phyloP scores from a whole-genome alignment of 805 yeast genomes.

The Candida glaebosa region DNA sequence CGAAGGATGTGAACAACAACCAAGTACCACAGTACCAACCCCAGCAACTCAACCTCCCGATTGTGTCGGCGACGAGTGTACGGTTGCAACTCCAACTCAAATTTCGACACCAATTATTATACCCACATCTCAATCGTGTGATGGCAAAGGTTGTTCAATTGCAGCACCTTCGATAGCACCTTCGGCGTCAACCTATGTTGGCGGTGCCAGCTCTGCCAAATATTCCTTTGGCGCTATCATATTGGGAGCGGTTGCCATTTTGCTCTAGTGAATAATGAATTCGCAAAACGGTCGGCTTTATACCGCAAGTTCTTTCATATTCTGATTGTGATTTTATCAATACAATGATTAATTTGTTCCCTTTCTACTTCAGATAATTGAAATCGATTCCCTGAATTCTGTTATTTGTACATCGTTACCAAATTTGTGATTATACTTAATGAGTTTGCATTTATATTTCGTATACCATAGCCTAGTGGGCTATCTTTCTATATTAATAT shows the following conservation, averaged over 20 bases:
- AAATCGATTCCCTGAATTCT: no score
- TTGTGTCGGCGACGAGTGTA: background rate
- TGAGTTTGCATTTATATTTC: no score
- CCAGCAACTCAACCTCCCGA: background rate
- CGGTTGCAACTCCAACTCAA: background rate
- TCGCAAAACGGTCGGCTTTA: no score
- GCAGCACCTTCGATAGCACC: background rate
- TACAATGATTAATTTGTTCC: no score
- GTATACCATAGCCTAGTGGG: no score
- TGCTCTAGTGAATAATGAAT: no score
- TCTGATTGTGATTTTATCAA: no score
- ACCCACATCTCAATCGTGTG: background rate
- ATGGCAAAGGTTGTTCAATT: background rate
- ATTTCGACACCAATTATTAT: background rate
- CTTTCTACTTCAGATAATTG: no score
- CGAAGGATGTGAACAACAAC: background rate
- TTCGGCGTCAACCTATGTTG: background rate
- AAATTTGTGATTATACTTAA: no score
- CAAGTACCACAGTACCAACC: constrained; percentile 1
- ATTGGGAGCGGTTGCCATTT: background rate
- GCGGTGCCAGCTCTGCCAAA: background rate
- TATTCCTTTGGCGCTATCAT: background rate
- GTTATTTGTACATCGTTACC: no score
- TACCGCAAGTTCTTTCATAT: no score
- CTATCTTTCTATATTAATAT: no score